phyloP scores from a whole-genome alignment of 192 early-diverging fungal genomes.

The Coemansia sp. region DNA sequence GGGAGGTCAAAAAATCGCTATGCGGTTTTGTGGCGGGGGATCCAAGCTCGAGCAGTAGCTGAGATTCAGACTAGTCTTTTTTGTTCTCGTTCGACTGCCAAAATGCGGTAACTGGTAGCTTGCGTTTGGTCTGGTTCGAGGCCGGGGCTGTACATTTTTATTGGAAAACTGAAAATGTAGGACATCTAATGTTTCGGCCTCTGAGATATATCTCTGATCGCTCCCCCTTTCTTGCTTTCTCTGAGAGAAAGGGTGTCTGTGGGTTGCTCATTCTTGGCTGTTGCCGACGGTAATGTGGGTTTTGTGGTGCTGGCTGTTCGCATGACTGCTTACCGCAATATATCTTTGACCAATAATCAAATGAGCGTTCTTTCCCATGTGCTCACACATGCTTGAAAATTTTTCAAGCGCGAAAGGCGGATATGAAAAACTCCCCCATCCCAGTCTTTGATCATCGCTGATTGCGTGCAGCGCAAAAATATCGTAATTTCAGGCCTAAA shows the following conservation, averaged over 20 bases:
- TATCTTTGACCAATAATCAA: neutral
- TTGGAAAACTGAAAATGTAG: no score
- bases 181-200: no score
- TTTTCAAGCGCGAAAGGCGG: neutral
- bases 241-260: no score
- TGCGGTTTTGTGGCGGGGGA: constrained; percentile 2
- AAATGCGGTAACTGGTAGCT: no score
- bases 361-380: neutral
- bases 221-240: no score
- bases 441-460: neutral
- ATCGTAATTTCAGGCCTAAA: neutral
- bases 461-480: neutral
- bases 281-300: no score
- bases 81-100: no score
- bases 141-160: no score
- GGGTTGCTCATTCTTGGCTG: no score
- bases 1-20: neutral
- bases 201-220: no score
- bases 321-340: neutral
- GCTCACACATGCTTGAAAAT: neutral
- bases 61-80: constrained; percentile 6
- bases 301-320: no score
- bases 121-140: no score
- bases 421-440: neutral
- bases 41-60: neutral